Percentiles rank a stretch among this genome's conserved stretches.
These are phyloP conservation scores for Aspergillus felis DNA, from an alignment of 2,329 filamentous ascomycete species.

Conservation along the genomic window DNA sequence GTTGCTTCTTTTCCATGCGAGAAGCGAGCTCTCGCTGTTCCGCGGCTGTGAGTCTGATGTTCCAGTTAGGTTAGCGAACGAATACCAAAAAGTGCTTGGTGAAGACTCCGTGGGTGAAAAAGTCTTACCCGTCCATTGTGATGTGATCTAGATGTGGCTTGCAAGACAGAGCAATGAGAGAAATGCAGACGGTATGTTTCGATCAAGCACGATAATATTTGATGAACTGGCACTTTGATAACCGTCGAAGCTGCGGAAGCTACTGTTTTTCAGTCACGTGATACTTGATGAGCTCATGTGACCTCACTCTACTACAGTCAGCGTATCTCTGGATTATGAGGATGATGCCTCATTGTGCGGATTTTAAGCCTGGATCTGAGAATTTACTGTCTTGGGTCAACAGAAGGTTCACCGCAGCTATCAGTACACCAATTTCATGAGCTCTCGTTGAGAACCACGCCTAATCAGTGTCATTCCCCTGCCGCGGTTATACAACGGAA, in stretches of 20 bases:
- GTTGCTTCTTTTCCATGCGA: slow-evolving; percentile 96
- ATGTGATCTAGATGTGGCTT: slow-evolving; percentile 8
- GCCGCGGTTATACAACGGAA: background rate
- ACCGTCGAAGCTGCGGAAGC: slow-evolving; percentile 10
- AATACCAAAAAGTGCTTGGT: background rate
- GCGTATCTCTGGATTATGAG: too few relatives aligned
- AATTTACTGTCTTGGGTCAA: too few relatives aligned
- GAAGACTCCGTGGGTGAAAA: background rate
- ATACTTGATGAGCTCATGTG: slow-evolving; percentile 4
- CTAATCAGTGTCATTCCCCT: too few relatives aligned
- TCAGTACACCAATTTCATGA: too few relatives aligned
- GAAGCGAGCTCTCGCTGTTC: slow-evolving; percentile 91
- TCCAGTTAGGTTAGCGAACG: slow-evolving; percentile 6
- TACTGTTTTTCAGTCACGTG: slow-evolving; percentile 3
- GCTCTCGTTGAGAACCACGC: too few relatives aligned
- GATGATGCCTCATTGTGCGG: too few relatives aligned
- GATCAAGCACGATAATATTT: background rate
- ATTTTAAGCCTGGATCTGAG: too few relatives aligned
- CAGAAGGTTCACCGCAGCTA: too few relatives aligned
- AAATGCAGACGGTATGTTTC: slow-evolving; percentile 2
- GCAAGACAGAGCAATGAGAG: background rate
- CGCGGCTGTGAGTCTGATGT: slow-evolving; percentile 61
- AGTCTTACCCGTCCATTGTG: slow-evolving; percentile 37
- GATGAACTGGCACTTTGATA: background rate
- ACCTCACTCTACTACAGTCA: background rate